These are phyloP conservation scores for Mycena galericulata DNA, from an alignment of 768 basidiomycete genomes.

Conservation along the genomic window DNA sequence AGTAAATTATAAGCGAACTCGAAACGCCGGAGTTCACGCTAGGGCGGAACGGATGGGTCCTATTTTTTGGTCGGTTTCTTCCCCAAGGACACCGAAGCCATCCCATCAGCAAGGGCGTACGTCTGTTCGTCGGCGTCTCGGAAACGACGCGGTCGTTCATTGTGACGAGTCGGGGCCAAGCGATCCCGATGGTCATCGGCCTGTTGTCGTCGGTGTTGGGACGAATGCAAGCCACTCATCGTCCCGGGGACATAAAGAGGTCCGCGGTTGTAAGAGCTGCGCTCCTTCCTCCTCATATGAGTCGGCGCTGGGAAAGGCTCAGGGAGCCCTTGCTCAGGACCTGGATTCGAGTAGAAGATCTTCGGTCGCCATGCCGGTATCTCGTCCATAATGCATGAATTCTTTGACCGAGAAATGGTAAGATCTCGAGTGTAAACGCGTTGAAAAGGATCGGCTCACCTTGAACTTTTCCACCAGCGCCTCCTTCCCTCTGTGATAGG, in stretches of 20 bases:
- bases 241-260: conserved; percentile 71
- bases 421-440: too few species aligned
- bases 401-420: too few species aligned
- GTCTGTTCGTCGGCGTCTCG: conserved; percentile 24
- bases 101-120: conserved; percentile 15
- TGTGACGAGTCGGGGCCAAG: conserved; percentile 13
- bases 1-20: conserved; percentile 9
- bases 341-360: conserved; percentile 81
- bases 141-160: conserved; percentile 31
- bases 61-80: conserved; percentile 26
- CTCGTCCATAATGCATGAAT: conserved; percentile 69
- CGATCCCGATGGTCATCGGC: conserved; percentile 25
- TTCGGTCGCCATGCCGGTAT: conserved; percentile 86
- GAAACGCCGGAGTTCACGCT: not conserved
- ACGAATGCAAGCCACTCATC: conserved; percentile 33
- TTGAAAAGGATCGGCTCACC: too few species aligned
- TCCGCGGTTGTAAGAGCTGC: conserved; percentile 84
- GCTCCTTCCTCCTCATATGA: conserved; percentile 83
- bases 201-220: conserved; percentile 27
- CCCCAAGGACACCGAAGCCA: conserved; percentile 16
- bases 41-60: not conserved
- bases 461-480: conserved; percentile 93
- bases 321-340: conserved; percentile 77
- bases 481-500: conserved; percentile 79
- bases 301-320: conserved; percentile 89